Evolutionary conservation across 2,329 filamentous ascomycete species (phyloP), one percentile per base, ranked within the genome.

Genomic region (Pseudocercospora musae): DNA sequence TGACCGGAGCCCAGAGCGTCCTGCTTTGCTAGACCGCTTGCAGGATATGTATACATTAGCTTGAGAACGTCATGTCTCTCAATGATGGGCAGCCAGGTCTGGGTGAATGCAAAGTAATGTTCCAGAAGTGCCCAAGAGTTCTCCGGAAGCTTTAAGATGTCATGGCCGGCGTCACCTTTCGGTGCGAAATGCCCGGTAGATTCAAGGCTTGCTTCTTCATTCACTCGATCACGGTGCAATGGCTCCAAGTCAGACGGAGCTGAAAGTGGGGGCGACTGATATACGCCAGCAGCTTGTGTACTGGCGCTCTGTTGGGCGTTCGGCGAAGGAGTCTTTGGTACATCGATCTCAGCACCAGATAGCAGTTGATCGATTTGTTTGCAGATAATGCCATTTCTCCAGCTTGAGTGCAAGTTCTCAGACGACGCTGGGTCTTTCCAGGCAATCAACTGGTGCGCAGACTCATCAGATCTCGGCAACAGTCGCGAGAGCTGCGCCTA

Each of bases 81-180:
- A 10, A 89, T 79, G 25, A 93, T 86, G 0, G 90, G 90, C 25
- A 93, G 81, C 90, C 90, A 93, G 58, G 84, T 86, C 72, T 92
- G 88, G 0, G 87, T 90, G 68, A 90, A 91, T 1, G 88, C 85
- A 63, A 91, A 89, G 72, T 91, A 92, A 4, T 89, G 81, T 67
- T 92, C 88, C 42, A 92, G 77, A 3, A 92, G 80, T 2, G 82
- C 79, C 78, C 81, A 87, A 71, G 82, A 84, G 69, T 85, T 82
- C 15, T 74, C 70, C 15, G 82, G 86, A 0, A 89, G 76, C 44
- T 73, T 52, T 3, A 68, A 54, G 15, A 55, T 25, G 1, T 59
- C 56, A 21, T 27, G 23, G 13, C 49, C 57, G 20, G 53, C 3
- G 18, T n/a, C 48, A 31, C 11, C 4, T 25, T 9, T 25, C 21